Conservation (phyloP, 2,329 filamentous ascomycete genomes). For the Colletotrichum agaves region DNA sequence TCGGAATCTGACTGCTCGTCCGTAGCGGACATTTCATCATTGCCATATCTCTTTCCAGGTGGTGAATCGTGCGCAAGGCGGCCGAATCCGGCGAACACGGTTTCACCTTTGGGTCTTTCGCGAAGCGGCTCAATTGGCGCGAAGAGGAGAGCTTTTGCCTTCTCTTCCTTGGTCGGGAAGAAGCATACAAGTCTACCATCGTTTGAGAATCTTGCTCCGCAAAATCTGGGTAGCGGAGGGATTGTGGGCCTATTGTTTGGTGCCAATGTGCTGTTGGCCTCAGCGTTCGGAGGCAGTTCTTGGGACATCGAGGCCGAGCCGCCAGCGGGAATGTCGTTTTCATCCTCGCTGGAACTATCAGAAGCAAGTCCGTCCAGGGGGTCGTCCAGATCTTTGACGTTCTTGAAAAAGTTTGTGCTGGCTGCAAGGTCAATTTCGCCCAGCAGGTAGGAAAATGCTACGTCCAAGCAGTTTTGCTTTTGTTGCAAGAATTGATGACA, state of each 20-base stretch:
- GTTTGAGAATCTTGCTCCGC: slow-evolving; percentile 70
- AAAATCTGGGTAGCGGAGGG: slow-evolving; percentile 67
- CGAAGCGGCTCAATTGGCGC: slow-evolving; percentile 57
- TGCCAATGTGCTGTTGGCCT: slow-evolving; percentile 64
- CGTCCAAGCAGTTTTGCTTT: slow-evolving; percentile 71
- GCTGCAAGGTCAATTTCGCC: slow-evolving; percentile 70
- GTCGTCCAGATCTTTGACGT: slow-evolving; percentile 71
- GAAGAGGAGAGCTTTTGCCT: slow-evolving; percentile 61
- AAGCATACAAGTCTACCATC: slow-evolving; percentile 74
- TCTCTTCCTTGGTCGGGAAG: slow-evolving; percentile 75
- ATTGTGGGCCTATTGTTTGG: slow-evolving; percentile 63
- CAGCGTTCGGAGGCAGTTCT: slow-evolving; percentile 65
- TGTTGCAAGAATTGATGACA: slow-evolving; percentile 65
- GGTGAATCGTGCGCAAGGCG: slow-evolving; percentile 63
- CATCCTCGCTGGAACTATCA: slow-evolving; percentile 88
- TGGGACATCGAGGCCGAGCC: slow-evolving; percentile 71
- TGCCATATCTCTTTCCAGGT: slow-evolving; percentile 57
- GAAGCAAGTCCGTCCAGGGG: slow-evolving; percentile 68
- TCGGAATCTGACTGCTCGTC: slow-evolving; percentile 64
- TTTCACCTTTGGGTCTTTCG: slow-evolving; percentile 63
- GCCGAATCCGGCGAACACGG: slow-evolving; percentile 68
- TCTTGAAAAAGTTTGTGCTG: slow-evolving; percentile 71
- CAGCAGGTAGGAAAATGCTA: slow-evolving; percentile 70
- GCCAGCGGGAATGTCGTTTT: slow-evolving; percentile 64
- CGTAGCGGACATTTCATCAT: slow-evolving; percentile 62